These are phyloP conservation scores for Neurospora sp. DNA, from an alignment of 495 filamentous ascomycete genomes.

Conservation along the genomic window DNA sequence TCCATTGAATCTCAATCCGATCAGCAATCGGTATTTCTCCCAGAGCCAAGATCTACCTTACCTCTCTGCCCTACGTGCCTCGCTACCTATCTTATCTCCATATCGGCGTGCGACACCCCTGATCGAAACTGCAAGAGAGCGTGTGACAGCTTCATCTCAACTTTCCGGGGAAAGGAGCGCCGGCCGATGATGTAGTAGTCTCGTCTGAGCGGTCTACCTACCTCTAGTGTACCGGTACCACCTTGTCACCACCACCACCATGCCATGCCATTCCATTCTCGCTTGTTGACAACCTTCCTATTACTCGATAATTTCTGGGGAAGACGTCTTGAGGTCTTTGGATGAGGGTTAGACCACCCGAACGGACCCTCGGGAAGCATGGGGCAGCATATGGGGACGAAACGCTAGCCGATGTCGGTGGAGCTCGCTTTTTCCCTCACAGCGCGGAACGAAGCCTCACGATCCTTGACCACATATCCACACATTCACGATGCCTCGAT, in stretches of 20 bases:
- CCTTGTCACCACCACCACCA: not conserved
- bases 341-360: not conserved
- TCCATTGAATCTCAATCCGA: not conserved
- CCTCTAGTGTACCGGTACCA: not conserved
- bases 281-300: not conserved
- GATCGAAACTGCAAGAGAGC: not conserved
- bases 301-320: not conserved
- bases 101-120: not conserved
- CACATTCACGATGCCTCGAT: not conserved
- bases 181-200: not conserved
- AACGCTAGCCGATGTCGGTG: not conserved
- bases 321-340: not conserved
- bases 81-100: not conserved
- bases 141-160: not conserved
- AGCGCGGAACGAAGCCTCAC: not conserved
- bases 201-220: not conserved
- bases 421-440: not conserved
- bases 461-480: not conserved
- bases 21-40: not conserved
- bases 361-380: not conserved
- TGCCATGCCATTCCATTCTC: not conserved
- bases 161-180: not conserved
- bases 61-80: not conserved
- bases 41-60: not conserved
- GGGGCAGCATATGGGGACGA: not conserved